phyloP scores from a whole-genome alignment of 768 basidiomycete genomes.

The Suillus fuscotomentosus region DNA sequence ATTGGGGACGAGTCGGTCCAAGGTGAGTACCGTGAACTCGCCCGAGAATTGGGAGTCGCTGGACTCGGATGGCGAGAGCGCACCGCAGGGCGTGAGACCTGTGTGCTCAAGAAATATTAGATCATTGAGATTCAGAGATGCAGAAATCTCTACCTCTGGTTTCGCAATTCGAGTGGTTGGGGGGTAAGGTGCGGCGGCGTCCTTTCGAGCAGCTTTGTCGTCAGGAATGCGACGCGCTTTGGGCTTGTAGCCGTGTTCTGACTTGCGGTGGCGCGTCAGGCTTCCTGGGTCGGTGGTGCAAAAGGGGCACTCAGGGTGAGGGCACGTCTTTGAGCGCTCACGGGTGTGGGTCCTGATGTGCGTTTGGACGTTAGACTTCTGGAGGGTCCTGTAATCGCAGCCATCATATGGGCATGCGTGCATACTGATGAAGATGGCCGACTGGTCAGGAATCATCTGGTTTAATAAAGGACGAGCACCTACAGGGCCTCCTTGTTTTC shows the following conservation, averaged over 20 bases:
- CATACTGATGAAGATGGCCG: constrained; percentile 17
- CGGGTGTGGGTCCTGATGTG: constrained; percentile 27
- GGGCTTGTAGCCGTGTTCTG: constrained; percentile 17
- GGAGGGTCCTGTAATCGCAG: constrained; percentile 24
- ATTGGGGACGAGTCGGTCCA: constrained; percentile 4
- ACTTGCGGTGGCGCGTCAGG: constrained; percentile 21
- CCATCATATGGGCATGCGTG: constrained; percentile 16
- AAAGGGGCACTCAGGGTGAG: constrained; percentile 14
- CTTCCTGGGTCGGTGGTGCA: constrained; percentile 18
- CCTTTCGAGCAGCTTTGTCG: constrained; percentile 1
- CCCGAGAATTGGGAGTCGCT: not conserved
- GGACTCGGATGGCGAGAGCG: not conserved
- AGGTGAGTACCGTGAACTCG: not conserved
- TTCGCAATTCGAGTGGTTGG: not conserved
- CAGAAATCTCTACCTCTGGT: not conserved
- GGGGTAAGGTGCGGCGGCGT: constrained; percentile 8
- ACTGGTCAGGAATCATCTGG: constrained; percentile 1
- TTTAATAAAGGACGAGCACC: constrained; percentile 1
- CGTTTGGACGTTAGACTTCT: constrained; percentile 25
- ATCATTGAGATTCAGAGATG: not conserved
- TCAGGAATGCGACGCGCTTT: not conserved
- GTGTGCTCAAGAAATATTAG: not conserved
- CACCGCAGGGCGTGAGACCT: not conserved
- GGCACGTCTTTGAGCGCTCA: constrained; percentile 15
- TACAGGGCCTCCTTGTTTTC: constrained; percentile 23